Conservation (phyloP, 345 rosid species). For the Cardamine chenopodiifolia region DNA sequence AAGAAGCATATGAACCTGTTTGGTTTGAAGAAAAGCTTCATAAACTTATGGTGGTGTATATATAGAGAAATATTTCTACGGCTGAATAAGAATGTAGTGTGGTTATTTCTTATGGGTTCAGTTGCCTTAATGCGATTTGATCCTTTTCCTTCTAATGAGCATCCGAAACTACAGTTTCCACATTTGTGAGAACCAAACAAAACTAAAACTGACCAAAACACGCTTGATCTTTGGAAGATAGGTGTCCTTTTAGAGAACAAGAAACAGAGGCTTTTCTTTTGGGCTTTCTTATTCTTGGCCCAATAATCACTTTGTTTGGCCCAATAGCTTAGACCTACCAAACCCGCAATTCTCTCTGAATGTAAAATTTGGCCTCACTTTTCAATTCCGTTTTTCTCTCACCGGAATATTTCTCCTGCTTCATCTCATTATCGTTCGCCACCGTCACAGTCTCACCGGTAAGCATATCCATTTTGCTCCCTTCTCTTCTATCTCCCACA, state of each 20-base stretch:
- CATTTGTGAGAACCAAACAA: not conserved
- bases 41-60: constrained; percentile 30
- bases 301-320: not conserved
- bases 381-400: constrained; percentile 35
- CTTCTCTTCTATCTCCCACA: not conserved
- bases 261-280: not conserved
- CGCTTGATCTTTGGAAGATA: no score
- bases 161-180: no score
- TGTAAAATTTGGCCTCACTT: constrained; percentile 10
- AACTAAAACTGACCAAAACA: no score
- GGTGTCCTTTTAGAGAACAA: no score
- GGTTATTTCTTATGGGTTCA: not conserved
- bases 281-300: not conserved
- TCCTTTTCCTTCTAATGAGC: not conserved
- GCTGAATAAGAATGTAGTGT: constrained; percentile 20
- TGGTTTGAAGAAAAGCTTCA: constrained; percentile 8
- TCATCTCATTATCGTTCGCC: constrained; percentile 31
- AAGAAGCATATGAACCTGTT: constrained; percentile 31
- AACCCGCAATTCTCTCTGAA: constrained; percentile 15
- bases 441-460: constrained; percentile 34
- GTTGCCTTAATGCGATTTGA: not conserved
- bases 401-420: constrained; percentile 34
- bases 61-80: constrained; percentile 19
- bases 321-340: constrained; percentile 15
- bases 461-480: constrained; percentile 14